These are phyloP conservation scores for Endotrypanum monterogeii DNA, from an alignment of 208 protist genomes.

Conservation along the genomic window DNA sequence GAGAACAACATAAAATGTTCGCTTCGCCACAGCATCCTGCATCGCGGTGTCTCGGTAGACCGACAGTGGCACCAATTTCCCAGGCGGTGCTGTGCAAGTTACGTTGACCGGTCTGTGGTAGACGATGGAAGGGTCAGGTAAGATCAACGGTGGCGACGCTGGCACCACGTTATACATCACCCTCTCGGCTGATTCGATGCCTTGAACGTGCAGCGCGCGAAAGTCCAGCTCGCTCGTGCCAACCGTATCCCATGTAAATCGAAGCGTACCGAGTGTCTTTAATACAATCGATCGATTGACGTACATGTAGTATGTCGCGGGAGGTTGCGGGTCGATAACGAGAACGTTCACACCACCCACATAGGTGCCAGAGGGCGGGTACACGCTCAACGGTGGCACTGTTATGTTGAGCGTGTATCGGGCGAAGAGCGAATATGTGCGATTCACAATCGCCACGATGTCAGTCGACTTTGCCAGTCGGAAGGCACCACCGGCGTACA, in stretches of 20 bases:
- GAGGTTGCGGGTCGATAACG: conserved; percentile 32
- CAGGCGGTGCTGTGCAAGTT: conserved; percentile 44
- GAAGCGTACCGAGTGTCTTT: conserved; percentile 18
- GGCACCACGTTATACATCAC: conserved; percentile 43
- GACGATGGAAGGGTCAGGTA: conserved; percentile 18
- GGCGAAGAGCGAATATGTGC: conserved; percentile 20
- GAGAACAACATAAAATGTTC: conserved; percentile 18
- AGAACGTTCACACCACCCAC: conserved; percentile 58
- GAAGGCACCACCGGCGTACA: conserved; percentile 43
- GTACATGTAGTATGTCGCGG: conserved; percentile 45
- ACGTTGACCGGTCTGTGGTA: conserved; percentile 39
- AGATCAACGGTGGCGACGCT: conserved; percentile 32
- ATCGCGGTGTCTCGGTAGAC: conserved; percentile 14
- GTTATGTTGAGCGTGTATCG: conserved; percentile 43
- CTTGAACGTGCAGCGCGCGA: conserved; percentile 44
- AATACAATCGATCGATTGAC: conserved; percentile 37
- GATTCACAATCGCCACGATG: conserved; percentile 55
- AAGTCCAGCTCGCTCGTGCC: conserved; percentile 37
- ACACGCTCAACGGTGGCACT: conserved; percentile 39
- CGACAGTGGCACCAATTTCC: conserved; percentile 14
- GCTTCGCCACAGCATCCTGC: conserved; percentile 19
- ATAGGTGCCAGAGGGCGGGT: conserved; percentile 54
- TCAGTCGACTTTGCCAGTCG: conserved; percentile 45
- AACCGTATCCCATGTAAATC: conserved; percentile 31
- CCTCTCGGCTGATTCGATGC: conserved; percentile 29